Evolutionary conservation across 805 yeast species (phyloP), one percentile per base, ranked within the genome.

Genomic region (Pichia heedii): DNA sequence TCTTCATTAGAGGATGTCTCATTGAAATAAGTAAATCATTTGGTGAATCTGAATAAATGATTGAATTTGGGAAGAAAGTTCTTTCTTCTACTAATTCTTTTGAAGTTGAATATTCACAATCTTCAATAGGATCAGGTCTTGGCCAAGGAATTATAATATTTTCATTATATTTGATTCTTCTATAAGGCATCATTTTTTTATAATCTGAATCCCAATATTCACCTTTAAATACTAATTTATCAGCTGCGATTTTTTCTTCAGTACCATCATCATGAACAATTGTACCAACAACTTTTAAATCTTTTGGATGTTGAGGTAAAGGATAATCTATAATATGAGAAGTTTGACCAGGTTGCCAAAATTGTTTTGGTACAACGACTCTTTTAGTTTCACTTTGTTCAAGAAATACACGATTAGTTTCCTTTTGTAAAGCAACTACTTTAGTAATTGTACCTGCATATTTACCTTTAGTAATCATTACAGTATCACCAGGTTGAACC

Each of bases 61-160:
- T 63, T 18, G 84, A 73, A 45, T 79, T 80, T 19, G 84, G 81
- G 62, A 77, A 82, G 61, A 70, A 84, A 4, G 96, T 79, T 60
- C 87, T 81, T 53, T 78, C 84, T 48, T 79, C 74, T 2, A 76
- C 87, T 2, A 67, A 62, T 10, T 68, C 75, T 24, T 74, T 71
- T 6, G 63, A 58, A 1, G 95, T 84, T 4, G 80, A 75, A 50
- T 76, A 67, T 26, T 58, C 65, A 40, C 79, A 80, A 50, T 80
- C 87, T 49, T 74, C 75, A 3, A 55, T 52, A 0, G 69, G 65
- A 29, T 70, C 77, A 2, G 93, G 89, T 53, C 76, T 73, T 33
- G 96, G 96, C 95, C 95, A 90, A 42, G 97, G 97, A 40, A 89
- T 79, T 21, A 79, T 75, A 42, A 86, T 67, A 41, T 77, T 73